phyloP scores from a whole-genome alignment of 1,284 basidiomycete genomes.

The Schizophyllum amplum region DNA sequence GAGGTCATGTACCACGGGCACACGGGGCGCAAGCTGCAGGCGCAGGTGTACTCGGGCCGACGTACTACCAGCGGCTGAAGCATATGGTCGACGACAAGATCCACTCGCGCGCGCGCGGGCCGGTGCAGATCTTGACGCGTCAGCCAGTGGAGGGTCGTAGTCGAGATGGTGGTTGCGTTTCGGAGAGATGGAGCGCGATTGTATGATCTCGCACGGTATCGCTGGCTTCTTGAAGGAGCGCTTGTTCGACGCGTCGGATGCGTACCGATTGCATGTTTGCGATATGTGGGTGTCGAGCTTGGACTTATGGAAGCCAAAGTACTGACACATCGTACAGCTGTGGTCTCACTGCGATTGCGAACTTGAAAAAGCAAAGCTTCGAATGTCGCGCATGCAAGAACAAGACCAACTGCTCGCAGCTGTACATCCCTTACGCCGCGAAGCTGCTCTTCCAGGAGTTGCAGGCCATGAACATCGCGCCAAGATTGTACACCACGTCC shows the following conservation, averaged over 20 bases:
- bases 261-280: slow-evolving; percentile 93
- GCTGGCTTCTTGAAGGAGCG: slow-evolving; percentile 96
- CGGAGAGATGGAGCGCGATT: slow-evolving; percentile 99
- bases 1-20: slow-evolving; percentile 99
- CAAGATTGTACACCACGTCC: slow-evolving; percentile 75
- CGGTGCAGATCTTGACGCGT: slow-evolving; percentile 94
- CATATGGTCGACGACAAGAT: slow-evolving; percentile 99
- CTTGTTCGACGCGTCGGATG: slow-evolving; percentile 89
- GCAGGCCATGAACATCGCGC: slow-evolving; percentile 89
- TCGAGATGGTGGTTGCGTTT: slow-evolving; percentile 98
- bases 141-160: slow-evolving; percentile 99
- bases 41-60: slow-evolving; percentile 96
- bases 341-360: slow-evolving; percentile 91
- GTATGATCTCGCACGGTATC: slow-evolving; percentile 99
- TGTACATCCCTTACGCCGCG: slow-evolving; percentile 88
- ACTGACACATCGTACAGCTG: slow-evolving; percentile 45
- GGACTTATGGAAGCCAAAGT: slow-evolving; percentile 1
- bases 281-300: slow-evolving; percentile 73
- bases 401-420: slow-evolving; percentile 87
- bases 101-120: slow-evolving; percentile 94
- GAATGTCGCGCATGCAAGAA: slow-evolving; percentile 92
- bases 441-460: slow-evolving; percentile 92
- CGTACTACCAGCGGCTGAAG: slow-evolving; percentile 98
- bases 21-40: slow-evolving; percentile 93
- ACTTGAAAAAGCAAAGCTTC: slow-evolving; percentile 86